Evolutionary conservation across 371 early-diverging fungal species (phyloP).

Genomic region (Lichtheimia corymbifera): DNA sequence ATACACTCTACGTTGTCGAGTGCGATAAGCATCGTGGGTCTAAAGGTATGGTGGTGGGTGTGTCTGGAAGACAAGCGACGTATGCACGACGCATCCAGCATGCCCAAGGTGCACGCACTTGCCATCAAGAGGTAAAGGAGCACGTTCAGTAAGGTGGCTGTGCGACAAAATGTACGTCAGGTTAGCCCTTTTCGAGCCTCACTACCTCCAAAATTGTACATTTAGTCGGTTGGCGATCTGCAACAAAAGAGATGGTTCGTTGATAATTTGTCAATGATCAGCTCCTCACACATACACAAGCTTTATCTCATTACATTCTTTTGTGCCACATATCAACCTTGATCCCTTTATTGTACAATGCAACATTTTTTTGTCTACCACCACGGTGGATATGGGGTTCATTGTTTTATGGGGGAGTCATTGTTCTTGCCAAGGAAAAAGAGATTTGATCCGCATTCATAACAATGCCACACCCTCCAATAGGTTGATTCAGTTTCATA

Average conservation of each 20-base stretch:
- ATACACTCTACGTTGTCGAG: not conserved
- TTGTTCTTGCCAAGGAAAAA: too few species aligned
- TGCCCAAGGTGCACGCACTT: not conserved
- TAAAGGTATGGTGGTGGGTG: not conserved
- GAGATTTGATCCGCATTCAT: too few species aligned
- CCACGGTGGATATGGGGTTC: too few species aligned
- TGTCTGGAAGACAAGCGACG: not conserved
- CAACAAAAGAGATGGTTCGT: not conserved
- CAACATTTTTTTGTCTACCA: too few species aligned
- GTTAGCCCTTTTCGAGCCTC: not conserved
- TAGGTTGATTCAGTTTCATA: too few species aligned
- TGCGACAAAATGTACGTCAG: not conserved
- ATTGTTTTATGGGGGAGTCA: too few species aligned
- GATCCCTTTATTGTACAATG: too few species aligned
- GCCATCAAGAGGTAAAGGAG: constrained; percentile 4
- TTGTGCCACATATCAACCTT: not conserved
- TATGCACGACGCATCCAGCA: not conserved
- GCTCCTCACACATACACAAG: not conserved
- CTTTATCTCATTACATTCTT: not conserved
- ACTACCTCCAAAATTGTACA: too few species aligned
- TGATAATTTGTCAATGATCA: not conserved
- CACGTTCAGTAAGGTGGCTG: not conserved
- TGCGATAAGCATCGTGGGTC: not conserved
- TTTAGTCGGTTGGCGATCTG: not conserved
- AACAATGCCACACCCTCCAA: too few species aligned